Percentiles rank a stretch among this genome's conserved stretches.
Conservation (phyloP, 202 grass and related monocot genomes). For the Zoysia matrella region DNA sequence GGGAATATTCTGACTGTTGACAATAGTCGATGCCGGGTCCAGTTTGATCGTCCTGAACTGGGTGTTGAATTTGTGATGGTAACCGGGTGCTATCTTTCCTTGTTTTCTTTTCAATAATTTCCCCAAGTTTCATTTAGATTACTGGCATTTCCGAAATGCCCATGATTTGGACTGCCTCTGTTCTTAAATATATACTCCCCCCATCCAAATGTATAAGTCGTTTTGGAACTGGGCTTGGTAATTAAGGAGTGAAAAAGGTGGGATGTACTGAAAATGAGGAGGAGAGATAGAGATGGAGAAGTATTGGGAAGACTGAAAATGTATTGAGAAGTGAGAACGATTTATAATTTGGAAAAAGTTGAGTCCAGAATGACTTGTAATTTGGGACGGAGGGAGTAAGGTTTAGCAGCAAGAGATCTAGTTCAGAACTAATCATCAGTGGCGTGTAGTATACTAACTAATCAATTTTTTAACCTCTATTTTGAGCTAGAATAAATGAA, state of each 20-base stretch:
- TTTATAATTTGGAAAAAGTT: too few species aligned
- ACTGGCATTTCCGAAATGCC: not conserved
- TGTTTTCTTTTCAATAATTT: constrained; percentile 14
- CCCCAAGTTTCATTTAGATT: constrained; percentile 14
- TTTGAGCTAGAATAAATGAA: constrained; percentile 21
- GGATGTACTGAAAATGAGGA: too few species aligned
- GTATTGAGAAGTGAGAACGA: too few species aligned
- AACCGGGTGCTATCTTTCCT: constrained; percentile 40
- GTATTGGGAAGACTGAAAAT: too few species aligned
- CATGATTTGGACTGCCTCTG: not conserved
- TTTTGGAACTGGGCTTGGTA: too few species aligned
- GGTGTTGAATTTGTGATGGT: constrained; percentile 93
- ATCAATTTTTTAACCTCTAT: constrained; percentile 12
- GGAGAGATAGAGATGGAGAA: too few species aligned
- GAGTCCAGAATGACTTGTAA: too few species aligned
- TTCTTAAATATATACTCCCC: not conserved
- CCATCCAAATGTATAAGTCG: too few species aligned
- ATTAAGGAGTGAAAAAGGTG: too few species aligned
- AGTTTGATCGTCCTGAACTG: constrained; percentile 91
- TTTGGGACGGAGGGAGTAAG: too few species aligned
- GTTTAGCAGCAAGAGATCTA: too few species aligned
- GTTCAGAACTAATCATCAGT: not conserved
- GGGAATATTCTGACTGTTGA: constrained; percentile 90
- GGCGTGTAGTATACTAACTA: not conserved
- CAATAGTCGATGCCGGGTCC: constrained; percentile 64